A percentile compares a stretch with the other conserved stretches of the same genome.
Evolutionary conservation across 345 rosid species (phyloP).

Genomic region (Eucalyptus cloeziana): DNA sequence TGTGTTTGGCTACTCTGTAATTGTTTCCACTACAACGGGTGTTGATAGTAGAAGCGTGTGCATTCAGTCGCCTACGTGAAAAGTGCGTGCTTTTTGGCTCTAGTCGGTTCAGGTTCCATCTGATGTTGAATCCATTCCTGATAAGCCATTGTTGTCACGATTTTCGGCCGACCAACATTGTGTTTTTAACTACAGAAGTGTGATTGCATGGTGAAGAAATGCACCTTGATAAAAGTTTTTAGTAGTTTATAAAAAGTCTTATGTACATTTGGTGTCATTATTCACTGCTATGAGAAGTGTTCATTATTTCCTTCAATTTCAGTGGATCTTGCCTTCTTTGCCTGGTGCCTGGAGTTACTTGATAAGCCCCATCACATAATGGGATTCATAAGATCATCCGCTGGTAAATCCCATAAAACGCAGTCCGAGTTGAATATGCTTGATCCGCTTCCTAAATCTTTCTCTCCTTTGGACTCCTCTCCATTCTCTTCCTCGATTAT

Average conservation of each 20-base stretch:
- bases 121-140: background rate
- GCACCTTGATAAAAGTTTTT: background rate
- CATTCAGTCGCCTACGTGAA: background rate
- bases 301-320: background rate
- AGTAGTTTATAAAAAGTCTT: background rate
- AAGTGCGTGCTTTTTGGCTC: background rate
- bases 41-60: background rate
- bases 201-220: background rate
- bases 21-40: background rate
- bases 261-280: background rate
- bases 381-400: slow-evolving; percentile 68
- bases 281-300: background rate
- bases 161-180: background rate
- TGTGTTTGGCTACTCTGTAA: background rate
- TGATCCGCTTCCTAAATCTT: slow-evolving; percentile 25
- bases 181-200: background rate
- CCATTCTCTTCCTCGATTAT: slow-evolving; percentile 30
- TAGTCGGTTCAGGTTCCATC: background rate
- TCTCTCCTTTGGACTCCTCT: slow-evolving; percentile 40
- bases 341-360: background rate
- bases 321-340: background rate
- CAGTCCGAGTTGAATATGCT: slow-evolving; percentile 62
- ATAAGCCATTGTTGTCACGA: background rate
- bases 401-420: slow-evolving; percentile 79
- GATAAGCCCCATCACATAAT: slow-evolving; percentile 19